Base-by-base conservation (phyloP, 129 eudicot genomes). In the Artemisia argyi region DNA sequence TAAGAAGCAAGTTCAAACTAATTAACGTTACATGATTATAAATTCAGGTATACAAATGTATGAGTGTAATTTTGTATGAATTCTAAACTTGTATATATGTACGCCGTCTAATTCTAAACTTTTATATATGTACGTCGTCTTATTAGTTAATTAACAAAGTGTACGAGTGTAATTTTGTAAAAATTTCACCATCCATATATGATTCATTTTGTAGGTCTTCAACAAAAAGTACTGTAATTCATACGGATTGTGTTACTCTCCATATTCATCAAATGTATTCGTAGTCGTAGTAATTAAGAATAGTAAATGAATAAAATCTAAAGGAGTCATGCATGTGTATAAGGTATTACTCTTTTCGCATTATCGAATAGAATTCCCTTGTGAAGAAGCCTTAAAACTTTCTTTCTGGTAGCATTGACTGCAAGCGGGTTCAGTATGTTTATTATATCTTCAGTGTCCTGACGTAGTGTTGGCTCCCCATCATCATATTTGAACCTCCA, bases 401-500 rank as follows among this genome's bases (percentile, higher is more conserved):
- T 19, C 62, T 9, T 57, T n/a, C 7, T 18, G 11, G 62, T 57
- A 22, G 62, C 19, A 57, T 19, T 16, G 62, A 15, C 62, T 16
- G 13, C 26, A 19, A 19, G 5, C 1, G 32, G 28, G 20, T 57
- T 19, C 11, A 57, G 3, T 3, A 3, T 57, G 18, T 53, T n/a
- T 57, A 57, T 57, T 57, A 16, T 19, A 18, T 57, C 62, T 57
- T 57, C 62, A 57, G 13, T 57, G 62, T 57, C 28, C 11, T 57
- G 13, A 9, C 1, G 62, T 22, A 57, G 28, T 19, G 9, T n/a
- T 53, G 18, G 9, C 58, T 53, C 18, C 58, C 58, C 58, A n/a
- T 53, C 0, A n/a, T 53, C 58, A 53, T 7, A 57, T 19, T 19
- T 51, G 15, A 51, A 51, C 17, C 56, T n/a, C 56, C 56, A n/a